These are phyloP conservation scores for Trifolium fragiferum DNA, from an alignment of 306 rosid genomes.

Conservation along the genomic window DNA sequence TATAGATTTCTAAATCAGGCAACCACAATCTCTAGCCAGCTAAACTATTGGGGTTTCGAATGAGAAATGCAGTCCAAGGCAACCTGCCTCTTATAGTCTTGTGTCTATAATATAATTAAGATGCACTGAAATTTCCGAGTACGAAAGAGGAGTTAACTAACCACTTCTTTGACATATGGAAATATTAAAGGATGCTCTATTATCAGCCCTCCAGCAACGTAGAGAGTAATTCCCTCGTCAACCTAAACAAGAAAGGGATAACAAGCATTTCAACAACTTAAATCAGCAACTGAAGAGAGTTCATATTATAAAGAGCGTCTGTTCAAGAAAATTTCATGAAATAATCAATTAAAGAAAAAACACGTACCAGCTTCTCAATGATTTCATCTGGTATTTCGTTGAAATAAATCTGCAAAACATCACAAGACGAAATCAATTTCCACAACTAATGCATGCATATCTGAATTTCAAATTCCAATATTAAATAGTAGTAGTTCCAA, in stretches of 20 bases:
- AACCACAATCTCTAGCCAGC: slow-evolving; percentile 31
- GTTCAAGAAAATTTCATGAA: slow-evolving; percentile 28
- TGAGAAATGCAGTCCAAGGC: slow-evolving; percentile 8
- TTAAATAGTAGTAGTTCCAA: neutral
- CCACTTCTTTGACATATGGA: slow-evolving; percentile 89
- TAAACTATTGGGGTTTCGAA: slow-evolving; percentile 24
- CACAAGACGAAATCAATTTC: slow-evolving; percentile 40
- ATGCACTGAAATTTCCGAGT: slow-evolving; percentile 15
- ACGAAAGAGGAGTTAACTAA: slow-evolving; percentile 56
- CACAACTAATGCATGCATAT: neutral
- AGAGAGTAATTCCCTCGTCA: slow-evolving; percentile 84
- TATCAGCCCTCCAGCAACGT: slow-evolving; percentile 92
- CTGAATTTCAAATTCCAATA: neutral
- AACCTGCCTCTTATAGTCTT: neutral
- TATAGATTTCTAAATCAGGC: slow-evolving; percentile 29
- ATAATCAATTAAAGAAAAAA: slow-evolving; percentile 39
- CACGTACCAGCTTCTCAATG: slow-evolving; percentile 83
- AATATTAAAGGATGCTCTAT: slow-evolving; percentile 87
- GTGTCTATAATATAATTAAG: slow-evolving; percentile 21
- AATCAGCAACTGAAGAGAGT: slow-evolving; percentile 19
- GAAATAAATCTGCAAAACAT: slow-evolving; percentile 79
- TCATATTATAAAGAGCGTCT: neutral
- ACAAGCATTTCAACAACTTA: slow-evolving; percentile 8
- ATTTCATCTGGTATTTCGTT: slow-evolving; percentile 82
- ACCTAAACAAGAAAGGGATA: slow-evolving; percentile 51